phyloP scores from a whole-genome alignment of 441 rosid genomes.

The Croton laevigatus region DNA sequence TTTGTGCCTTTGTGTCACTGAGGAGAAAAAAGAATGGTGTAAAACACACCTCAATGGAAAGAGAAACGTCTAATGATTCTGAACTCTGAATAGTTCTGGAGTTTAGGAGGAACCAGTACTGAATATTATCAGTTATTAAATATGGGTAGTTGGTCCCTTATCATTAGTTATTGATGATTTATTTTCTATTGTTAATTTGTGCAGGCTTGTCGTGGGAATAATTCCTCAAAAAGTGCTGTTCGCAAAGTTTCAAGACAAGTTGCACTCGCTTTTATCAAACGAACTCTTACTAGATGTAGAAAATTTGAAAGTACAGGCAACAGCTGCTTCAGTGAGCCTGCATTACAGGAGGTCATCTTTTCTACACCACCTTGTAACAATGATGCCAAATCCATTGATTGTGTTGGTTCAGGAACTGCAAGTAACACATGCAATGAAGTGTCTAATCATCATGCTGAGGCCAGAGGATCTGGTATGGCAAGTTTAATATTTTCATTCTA shows the following conservation, averaged over 20 bases:
- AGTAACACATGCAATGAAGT: slow-evolving; percentile 80
- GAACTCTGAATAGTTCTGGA: slow-evolving; percentile 1
- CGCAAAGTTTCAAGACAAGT: slow-evolving; percentile 78
- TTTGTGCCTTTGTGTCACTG: too few species aligned
- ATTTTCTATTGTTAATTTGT: slow-evolving; percentile 16
- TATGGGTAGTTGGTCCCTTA: background rate
- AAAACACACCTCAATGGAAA: background rate
- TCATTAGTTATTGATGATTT: background rate
- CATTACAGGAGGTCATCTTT: slow-evolving; percentile 68
- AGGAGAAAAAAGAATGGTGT: background rate
- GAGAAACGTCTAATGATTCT: too few species aligned
- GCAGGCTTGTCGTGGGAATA: slow-evolving; percentile 77
- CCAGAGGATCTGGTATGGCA: slow-evolving; percentile 72
- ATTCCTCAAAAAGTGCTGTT: slow-evolving; percentile 45
- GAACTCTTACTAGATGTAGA: slow-evolving; percentile 69
- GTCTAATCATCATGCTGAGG: slow-evolving; percentile 61
- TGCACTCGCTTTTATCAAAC: slow-evolving; percentile 66
- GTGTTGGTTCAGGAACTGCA: slow-evolving; percentile 94
- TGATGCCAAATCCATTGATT: slow-evolving; percentile 72
- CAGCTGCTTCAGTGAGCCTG: slow-evolving; percentile 78
- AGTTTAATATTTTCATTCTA: slow-evolving; percentile 10
- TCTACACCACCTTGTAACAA: slow-evolving; percentile 53
- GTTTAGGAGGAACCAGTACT: background rate
- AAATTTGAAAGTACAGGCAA: slow-evolving; percentile 71
- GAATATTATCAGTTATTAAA: background rate